Percentiles rank a stretch among this genome's conserved stretches.
Conservation (phyloP, 2,329 filamentous ascomycete species). For the Colletotrichum chrysophilum region DNA sequence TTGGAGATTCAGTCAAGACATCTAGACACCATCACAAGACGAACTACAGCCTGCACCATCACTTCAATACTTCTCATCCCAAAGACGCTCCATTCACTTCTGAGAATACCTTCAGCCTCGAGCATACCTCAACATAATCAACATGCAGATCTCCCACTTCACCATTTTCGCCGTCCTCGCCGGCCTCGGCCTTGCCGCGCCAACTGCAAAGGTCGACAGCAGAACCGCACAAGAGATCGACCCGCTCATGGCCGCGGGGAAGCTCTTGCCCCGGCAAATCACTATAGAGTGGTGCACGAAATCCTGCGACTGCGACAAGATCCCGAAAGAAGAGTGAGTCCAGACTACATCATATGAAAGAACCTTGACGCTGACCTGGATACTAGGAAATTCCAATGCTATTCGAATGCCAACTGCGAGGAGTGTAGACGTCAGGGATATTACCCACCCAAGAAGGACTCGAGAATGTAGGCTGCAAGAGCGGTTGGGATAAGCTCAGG, state of each 20-base stretch:
- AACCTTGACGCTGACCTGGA: not conserved
- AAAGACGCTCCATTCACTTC: not conserved
- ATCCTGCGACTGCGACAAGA: constrained; percentile 31
- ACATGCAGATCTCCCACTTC: not conserved
- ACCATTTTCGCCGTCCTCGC: constrained; percentile 14
- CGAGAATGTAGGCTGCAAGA: not conserved
- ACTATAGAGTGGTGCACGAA: not conserved
- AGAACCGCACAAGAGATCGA: not conserved
- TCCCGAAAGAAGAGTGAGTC: constrained; percentile 25
- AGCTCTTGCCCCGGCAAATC: not conserved
- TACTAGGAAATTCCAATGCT: constrained; percentile 37
- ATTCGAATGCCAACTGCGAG: constrained; percentile 36
- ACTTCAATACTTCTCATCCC: not conserved
- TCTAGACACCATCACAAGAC: not conserved
- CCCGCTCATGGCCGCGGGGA: constrained; percentile 12
- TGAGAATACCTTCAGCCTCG: not conserved
- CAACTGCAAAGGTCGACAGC: not conserved
- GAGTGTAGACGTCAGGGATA: constrained; percentile 7
- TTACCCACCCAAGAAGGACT: not conserved
- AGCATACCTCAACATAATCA: not conserved
- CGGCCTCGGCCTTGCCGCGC: not conserved
- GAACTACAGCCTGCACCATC: not conserved
- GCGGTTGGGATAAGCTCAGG: not conserved
- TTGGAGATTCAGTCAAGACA: not conserved
- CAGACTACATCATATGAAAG: fast-evolving